Evolutionary conservation across 2,329 filamentous ascomycete species (phyloP).

Genomic region (Drechslerella dactyloides): DNA sequence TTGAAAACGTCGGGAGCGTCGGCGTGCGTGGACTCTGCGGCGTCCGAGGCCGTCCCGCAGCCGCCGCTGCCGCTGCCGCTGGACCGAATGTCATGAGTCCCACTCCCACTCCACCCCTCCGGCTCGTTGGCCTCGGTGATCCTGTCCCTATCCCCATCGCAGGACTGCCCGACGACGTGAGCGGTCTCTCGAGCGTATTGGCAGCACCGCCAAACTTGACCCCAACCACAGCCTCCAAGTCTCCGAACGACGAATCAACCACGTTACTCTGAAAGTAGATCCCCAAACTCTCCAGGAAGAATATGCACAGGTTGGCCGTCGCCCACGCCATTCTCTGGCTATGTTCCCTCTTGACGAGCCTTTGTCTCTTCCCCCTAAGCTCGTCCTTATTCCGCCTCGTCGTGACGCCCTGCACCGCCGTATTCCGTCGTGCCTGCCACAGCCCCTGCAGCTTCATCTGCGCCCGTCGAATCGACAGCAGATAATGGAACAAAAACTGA

Average conservation of each 20-base stretch:
- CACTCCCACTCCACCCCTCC: slow-evolving; percentile 7
- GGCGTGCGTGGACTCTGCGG: slow-evolving; percentile 43
- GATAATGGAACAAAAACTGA: slow-evolving; percentile 82
- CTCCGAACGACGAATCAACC: slow-evolving; percentile 78
- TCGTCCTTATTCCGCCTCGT: slow-evolving; percentile 67
- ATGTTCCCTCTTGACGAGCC: slow-evolving; percentile 68
- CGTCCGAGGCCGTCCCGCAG: slow-evolving; percentile 22
- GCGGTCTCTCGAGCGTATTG: background rate
- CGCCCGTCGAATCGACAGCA: slow-evolving; percentile 82
- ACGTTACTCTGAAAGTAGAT: slow-evolving; percentile 90
- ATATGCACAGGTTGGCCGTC: slow-evolving; percentile 82
- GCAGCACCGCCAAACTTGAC: slow-evolving; percentile 51
- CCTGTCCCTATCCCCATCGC: slow-evolving; percentile 5
- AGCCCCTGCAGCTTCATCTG: slow-evolving; percentile 83
- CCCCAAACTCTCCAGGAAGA: slow-evolving; percentile 86
- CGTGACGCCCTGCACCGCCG: slow-evolving; percentile 69
- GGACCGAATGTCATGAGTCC: slow-evolving; percentile 10
- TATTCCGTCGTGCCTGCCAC: slow-evolving; percentile 80
- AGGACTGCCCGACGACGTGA: slow-evolving; percentile 24
- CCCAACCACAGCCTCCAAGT: slow-evolving; percentile 65
- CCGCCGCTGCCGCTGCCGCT: slow-evolving; percentile 6
- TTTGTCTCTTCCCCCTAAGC: slow-evolving; percentile 68
- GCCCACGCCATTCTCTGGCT: slow-evolving; percentile 87
- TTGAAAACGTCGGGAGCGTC: slow-evolving; percentile 23
- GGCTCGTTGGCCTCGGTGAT: slow-evolving; percentile 13